Base-by-base conservation (phyloP, 805 yeast species). In the Hermanozyma aechmeae region DNA sequence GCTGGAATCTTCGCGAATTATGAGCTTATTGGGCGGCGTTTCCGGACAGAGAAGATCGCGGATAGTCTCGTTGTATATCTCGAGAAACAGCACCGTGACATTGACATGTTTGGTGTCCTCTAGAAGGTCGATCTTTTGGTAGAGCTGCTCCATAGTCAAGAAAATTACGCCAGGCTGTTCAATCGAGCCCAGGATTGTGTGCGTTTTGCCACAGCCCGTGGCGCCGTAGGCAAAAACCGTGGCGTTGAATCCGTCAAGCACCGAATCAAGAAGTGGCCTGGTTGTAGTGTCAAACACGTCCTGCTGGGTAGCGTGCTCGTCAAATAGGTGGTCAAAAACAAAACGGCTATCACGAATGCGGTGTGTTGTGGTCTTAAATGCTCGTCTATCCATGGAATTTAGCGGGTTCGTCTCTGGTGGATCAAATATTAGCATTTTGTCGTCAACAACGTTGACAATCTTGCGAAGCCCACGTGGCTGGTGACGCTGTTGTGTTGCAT, bases 181-280 rank as follows among this genome's bases (percentile, higher is more conserved):
- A 0, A 75, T 66, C 0, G 77, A 69, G 0, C 96, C 96, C 48
- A 79, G 71, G 18, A 87, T 81, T 0, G 97, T 87, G 50, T 80
- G 85, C 0, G 96, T 87, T 49, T 87, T 87, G n/a, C 97, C 97
- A 53, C 96, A 87, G 0, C 97, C 97, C 0, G 97, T 87, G 16
- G 97, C 94, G 1, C 97, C 97, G 50, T 87, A 87, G 1, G 97
- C 96, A 60, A 87, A 87, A 0, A 87, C 84, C 0, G 96, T 85
- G 5, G 95, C 79, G 50, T 89, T 86, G 53, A 62, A 83, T 1
- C 96, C 97, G 37, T 82, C 92, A 24, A 87, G 51, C 0, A 85
- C 76, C 23, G 78, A 69, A 35, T 77, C 84, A 6, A 87, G 59
- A 27, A 85, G 58, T 0, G 94, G 89, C 28, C 65, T 60, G 0